These are phyloP conservation scores for Porcisia hertigi DNA, from an alignment of 208 protist genomes.

Conservation along the genomic window DNA sequence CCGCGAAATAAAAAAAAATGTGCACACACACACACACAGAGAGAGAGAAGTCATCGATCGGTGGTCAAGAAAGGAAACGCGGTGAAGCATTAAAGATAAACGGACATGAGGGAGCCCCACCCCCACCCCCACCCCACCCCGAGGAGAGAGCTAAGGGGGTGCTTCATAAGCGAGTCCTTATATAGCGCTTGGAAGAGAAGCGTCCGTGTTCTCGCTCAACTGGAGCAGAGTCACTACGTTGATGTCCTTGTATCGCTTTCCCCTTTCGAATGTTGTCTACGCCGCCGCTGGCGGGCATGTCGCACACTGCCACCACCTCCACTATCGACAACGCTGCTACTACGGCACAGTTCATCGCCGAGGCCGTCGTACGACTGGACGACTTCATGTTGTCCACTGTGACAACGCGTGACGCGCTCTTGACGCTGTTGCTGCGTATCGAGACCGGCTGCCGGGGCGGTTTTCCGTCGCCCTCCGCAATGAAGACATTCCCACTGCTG, in stretches of 20 bases:
- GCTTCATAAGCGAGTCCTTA: constrained; percentile 10
- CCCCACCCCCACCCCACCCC: no score
- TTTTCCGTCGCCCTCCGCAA: constrained; percentile 42
- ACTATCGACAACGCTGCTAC: constrained; percentile 64
- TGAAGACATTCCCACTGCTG: constrained; percentile 32
- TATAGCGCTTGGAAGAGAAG: constrained; percentile 29
- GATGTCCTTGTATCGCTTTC: constrained; percentile 50
- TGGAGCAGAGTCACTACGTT: constrained; percentile 80
- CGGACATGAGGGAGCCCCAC: not conserved
- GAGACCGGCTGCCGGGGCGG: constrained; percentile 33
- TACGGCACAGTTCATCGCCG: constrained; percentile 68
- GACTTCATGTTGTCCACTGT: constrained; percentile 92
- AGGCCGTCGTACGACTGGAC: constrained; percentile 61
- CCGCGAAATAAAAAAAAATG: not conserved
- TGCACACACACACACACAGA: not conserved
- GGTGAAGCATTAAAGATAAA: not conserved
- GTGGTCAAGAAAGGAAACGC: no score
- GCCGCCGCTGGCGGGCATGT: constrained; percentile 61
- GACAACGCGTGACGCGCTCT: constrained; percentile 58
- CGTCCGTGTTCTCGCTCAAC: constrained; percentile 45
- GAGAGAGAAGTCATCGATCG: no score
- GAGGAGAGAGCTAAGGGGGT: no score
- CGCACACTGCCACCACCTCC: constrained; percentile 74
- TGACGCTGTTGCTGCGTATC: constrained; percentile 67
- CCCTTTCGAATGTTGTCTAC: constrained; percentile 65